These are phyloP conservation scores for Glycine tomentella DNA, from an alignment of 306 rosid genomes.

Conservation along the genomic window DNA sequence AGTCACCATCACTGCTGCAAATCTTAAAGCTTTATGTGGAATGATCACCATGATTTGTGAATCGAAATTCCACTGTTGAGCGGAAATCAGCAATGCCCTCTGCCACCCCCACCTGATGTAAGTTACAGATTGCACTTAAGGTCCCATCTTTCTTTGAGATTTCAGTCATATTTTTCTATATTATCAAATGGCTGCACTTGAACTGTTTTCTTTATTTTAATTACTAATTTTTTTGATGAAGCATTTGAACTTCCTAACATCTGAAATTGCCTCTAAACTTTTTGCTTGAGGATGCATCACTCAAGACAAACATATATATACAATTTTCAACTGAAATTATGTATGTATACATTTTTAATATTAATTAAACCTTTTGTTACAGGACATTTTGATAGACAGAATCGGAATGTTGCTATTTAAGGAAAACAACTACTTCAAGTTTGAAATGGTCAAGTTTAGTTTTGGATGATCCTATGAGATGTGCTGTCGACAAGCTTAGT, in stretches of 20 bases:
- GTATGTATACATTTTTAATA: too few species aligned
- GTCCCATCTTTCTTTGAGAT: slow-evolving; percentile 15
- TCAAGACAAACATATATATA: too few species aligned
- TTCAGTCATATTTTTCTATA: slow-evolving; percentile 1
- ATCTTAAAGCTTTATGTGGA: slow-evolving; percentile 74
- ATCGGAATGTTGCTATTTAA: too few species aligned
- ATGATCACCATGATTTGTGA: slow-evolving; percentile 79
- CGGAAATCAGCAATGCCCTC: slow-evolving; percentile 70
- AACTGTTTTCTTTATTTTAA: slow-evolving; percentile 8
- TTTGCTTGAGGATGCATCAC: slow-evolving; percentile 1
- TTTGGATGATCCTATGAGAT: too few species aligned
- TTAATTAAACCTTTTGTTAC: too few species aligned
- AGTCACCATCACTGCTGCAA: slow-evolving; percentile 72
- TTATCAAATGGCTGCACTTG: too few species aligned
- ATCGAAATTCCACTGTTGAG: slow-evolving; percentile 66
- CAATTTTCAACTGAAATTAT: too few species aligned
- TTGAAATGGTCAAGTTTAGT: too few species aligned
- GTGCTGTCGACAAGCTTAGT: too few species aligned
- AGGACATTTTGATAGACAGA: too few species aligned
- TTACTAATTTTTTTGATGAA: slow-evolving; percentile 21
- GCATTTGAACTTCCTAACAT: slow-evolving; percentile 31
- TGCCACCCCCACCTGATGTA: slow-evolving; percentile 81
- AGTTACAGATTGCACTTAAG: slow-evolving; percentile 46
- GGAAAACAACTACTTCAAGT: too few species aligned
- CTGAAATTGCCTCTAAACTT: neutral